Percentiles rank a stretch among this genome's conserved stretches.
Evolutionary conservation across 345 rosid genomes (phyloP).

Genomic region (Cardamine occulta): DNA sequence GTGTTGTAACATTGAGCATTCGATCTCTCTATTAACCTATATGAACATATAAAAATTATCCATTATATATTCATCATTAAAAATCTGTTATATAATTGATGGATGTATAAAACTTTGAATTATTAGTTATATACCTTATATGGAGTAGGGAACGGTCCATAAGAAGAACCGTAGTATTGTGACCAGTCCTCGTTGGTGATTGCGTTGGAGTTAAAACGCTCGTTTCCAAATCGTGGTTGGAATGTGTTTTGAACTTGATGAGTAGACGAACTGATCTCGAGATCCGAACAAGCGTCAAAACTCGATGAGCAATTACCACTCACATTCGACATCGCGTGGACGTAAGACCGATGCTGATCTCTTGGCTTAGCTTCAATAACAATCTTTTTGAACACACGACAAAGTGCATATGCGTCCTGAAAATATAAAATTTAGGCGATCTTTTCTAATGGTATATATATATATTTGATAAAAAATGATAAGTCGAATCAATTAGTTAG

Average conservation of each 20-base stretch:
- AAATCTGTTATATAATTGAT: neutral
- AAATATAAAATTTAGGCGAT: neutral
- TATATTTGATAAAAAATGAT: neutral
- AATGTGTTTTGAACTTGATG: conserved; percentile 40
- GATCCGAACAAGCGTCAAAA: conserved; percentile 44
- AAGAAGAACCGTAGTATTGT: conserved; percentile 35
- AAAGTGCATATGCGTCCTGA: conserved; percentile 49
- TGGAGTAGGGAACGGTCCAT: conserved; percentile 36
- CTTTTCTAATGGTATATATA: neutral
- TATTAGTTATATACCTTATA: conserved; percentile 27
- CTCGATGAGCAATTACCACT: conserved; percentile 39
- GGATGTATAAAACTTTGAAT: neutral
- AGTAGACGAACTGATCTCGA: conserved; percentile 41
- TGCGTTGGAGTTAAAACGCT: conserved; percentile 35
- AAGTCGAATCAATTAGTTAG: neutral
- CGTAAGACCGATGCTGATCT: conserved; percentile 43
- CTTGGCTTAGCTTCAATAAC: conserved; percentile 44
- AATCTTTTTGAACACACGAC: conserved; percentile 47
- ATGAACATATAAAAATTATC: neutral
- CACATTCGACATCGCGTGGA: conserved; percentile 34
- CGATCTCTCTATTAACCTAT: conserved; percentile 46
- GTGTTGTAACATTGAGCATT: conserved; percentile 45
- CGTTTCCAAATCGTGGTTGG: conserved; percentile 37
- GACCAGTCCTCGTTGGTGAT: conserved; percentile 36
- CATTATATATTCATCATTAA: neutral